Base-by-base conservation (phyloP, 768 basidiomycete genomes). In the Hirschioporus abietinus region DNA sequence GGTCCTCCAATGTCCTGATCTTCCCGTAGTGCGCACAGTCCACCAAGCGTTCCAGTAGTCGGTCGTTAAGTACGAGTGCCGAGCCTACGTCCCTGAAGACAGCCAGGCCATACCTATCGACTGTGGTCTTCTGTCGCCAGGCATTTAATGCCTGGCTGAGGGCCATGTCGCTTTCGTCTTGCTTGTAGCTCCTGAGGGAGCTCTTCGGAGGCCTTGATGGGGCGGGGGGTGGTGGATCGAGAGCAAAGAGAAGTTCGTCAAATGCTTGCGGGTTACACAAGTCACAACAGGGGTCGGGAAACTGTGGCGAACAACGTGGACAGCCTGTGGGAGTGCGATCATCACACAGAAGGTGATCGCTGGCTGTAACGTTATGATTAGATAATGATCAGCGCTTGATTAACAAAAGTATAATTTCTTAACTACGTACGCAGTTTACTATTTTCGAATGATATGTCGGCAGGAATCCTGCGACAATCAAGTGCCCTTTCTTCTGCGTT, bases 21-120 rank as follows among this genome's bases (percentile, higher is more conserved):
- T 75, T 73, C 20, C 59, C 27, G 18, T 63, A 68, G 24, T 72
- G 76, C 1, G 74, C 72, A 36, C 72, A 74, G 60, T 72, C 70
- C 10, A 73, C 65, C 15, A 77, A 73, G 20, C 72, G 69, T 1
- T 64, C 62, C 18, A 75, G 63, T 6, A 74, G 65, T 0, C 66
- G 34, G 52, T 72, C 67, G 7, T 70, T 60, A 64, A 76, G 64
- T 26, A 77, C 25, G 1, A 73, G 25, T 24, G 71, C 63, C 0
- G 70, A 59, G 7, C 73, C 72, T 17, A 70, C 63, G 52, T 70
- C 63, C 7, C 60, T 25, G 8, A 70, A 64, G 20, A 61, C 27
- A 18, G 66, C 66, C 3, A 23, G 18, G n/a, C 66, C 68, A 24
- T 65, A 68, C 18, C n/a, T 34, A 20, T 58, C n/a, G 18, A 34